Conservation (phyloP, 495 filamentous ascomycete genomes). For the Lepraria neglecta region DNA sequence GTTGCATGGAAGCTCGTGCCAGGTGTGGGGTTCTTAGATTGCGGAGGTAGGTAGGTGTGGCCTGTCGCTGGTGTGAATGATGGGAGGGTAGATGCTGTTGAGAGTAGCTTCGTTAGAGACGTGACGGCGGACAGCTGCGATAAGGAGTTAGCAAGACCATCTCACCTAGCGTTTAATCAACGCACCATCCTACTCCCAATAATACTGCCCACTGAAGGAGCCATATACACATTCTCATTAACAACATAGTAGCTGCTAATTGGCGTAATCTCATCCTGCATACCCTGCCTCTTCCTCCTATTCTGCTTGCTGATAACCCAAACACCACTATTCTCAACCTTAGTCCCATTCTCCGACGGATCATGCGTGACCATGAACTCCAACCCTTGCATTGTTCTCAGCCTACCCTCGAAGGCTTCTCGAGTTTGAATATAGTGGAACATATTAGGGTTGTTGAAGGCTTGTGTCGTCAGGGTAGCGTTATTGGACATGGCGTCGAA, state of each 20-base stretch:
- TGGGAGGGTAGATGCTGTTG: constrained; percentile 54
- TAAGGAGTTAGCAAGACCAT: constrained; percentile 30
- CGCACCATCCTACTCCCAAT: constrained; percentile 68
- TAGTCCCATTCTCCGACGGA: constrained; percentile 55
- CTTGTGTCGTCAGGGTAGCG: constrained; percentile 66
- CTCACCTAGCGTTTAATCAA: constrained; percentile 1
- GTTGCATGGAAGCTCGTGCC: constrained; percentile 31
- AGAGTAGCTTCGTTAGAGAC: constrained; percentile 62
- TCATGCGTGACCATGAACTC: constrained; percentile 78
- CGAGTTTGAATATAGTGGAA: constrained; percentile 60
- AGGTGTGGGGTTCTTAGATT: constrained; percentile 35
- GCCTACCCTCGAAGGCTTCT: constrained; percentile 67
- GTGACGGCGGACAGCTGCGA: constrained; percentile 53
- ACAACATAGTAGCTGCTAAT: constrained; percentile 77
- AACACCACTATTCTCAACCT: constrained; percentile 54
- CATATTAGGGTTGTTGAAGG: constrained; percentile 61
- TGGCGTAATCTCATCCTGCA: constrained; percentile 64
- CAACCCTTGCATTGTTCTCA: constrained; percentile 73
- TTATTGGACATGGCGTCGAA: constrained; percentile 90
- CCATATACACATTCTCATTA: constrained; percentile 83
- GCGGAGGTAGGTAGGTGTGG: constrained; percentile 61
- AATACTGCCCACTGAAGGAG: constrained; percentile 72
- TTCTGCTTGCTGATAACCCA: constrained; percentile 93
- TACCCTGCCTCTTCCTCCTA: constrained; percentile 50
- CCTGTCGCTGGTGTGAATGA: constrained; percentile 68